Evolutionary conservation across 106 monocot genomes (phyloP).

Genomic region (Agapanthus africanus): DNA sequence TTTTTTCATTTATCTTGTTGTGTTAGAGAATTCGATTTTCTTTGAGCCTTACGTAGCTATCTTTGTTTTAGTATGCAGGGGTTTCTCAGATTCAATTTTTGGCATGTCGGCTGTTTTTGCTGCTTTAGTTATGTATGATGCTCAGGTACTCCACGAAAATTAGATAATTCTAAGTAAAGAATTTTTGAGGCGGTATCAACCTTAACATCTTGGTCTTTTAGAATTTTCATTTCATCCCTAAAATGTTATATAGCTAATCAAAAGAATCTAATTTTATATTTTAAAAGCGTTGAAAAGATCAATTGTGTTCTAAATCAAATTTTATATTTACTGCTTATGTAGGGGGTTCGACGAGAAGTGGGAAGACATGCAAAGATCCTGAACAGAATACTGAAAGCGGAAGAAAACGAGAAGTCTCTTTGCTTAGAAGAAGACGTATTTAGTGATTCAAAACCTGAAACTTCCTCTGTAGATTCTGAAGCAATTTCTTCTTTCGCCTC

Average conservation of each 20-base stretch:
- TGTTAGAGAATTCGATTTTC: not conserved
- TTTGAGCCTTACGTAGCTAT: not conserved
- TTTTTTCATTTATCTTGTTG: no score
- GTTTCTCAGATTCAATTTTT: constrained; percentile 82
- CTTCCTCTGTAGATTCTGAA: constrained; percentile 23
- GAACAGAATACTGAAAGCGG: constrained; percentile 22
- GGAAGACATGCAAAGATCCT: constrained; percentile 54
- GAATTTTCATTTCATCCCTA: no score
- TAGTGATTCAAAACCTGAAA: not conserved
- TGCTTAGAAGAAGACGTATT: constrained; percentile 4
- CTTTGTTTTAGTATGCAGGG: constrained; percentile 44
- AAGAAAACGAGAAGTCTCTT: constrained; percentile 8
- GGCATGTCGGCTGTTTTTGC: constrained; percentile 81
- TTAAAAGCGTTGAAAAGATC: no score
- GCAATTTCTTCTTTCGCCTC: constrained; percentile 15
- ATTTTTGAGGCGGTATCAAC: no score
- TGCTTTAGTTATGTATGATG: constrained; percentile 84
- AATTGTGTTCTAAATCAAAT: not conserved
- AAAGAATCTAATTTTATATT: no score
- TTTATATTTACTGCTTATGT: not conserved
- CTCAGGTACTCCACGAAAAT: constrained; percentile 51
- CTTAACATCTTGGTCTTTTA: no score
- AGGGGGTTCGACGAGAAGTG: constrained; percentile 66
- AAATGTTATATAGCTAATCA: no score
- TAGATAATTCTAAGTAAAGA: not conserved